Evolutionary conservation across 208 protist genomes (phyloP).

Genomic region (Trypanosoma melophagium): DNA sequence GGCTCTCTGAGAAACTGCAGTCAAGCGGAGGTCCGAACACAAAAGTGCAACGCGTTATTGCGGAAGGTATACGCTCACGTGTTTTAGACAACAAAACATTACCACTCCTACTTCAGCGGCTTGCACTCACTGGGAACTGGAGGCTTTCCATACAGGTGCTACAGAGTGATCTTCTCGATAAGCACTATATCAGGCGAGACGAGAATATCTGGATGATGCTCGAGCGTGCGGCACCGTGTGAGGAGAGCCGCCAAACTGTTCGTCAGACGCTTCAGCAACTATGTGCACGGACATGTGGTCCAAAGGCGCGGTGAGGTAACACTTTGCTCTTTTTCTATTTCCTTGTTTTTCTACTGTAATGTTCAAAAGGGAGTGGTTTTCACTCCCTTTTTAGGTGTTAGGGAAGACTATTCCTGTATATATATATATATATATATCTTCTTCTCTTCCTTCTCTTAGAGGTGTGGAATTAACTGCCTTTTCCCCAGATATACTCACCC

Average conservation of each 20-base stretch:
- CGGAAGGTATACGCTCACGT: slow-evolving; percentile 53
- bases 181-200: slow-evolving; percentile 45
- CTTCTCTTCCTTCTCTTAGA: not conserved
- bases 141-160: slow-evolving; percentile 54
- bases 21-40: slow-evolving; percentile 28
- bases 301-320: not conserved
- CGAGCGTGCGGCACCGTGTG: slow-evolving; percentile 46
- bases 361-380: not conserved
- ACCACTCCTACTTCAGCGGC: slow-evolving; percentile 66
- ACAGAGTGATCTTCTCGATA: slow-evolving; percentile 50
- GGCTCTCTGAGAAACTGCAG: slow-evolving; percentile 51
- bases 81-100: slow-evolving; percentile 68
- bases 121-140: slow-evolving; percentile 54
- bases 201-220: slow-evolving; percentile 68
- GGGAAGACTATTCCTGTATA: not conserved
- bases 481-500: not conserved
- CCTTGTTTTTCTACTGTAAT: not conserved
- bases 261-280: slow-evolving; percentile 32
- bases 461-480: not conserved
- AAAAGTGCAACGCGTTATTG: slow-evolving; percentile 43
- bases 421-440: not conserved
- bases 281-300: slow-evolving; percentile 19
- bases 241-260: slow-evolving; percentile 34
- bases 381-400: not conserved
- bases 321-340: slow-evolving; percentile 1